A percentile compares a stretch with the other conserved stretches of the same genome.
These are phyloP conservation scores for Clarkia xantiana DNA, from an alignment of 345 rosid genomes.

Conservation along the genomic window DNA sequence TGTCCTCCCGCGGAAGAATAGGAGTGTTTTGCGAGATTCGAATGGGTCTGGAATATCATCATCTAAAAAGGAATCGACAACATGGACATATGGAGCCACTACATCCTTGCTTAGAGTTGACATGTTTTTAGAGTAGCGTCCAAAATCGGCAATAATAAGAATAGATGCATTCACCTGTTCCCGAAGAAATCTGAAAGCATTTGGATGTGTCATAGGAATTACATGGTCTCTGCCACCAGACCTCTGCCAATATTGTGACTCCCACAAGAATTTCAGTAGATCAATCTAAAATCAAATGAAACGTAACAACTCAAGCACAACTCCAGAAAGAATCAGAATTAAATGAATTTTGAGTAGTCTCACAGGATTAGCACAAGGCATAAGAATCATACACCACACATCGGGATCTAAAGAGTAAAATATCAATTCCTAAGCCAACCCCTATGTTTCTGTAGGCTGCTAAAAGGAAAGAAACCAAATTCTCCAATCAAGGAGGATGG, in stretches of 20 bases:
- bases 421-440: too few species aligned
- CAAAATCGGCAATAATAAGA: conserved; percentile 82
- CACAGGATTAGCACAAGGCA: too few species aligned
- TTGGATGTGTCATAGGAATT: conserved; percentile 98
- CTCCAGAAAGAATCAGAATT: too few species aligned
- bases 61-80: conserved; percentile 55
- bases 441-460: too few species aligned
- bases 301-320: too few species aligned
- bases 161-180: conserved; percentile 74
- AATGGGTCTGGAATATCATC: conserved; percentile 46
- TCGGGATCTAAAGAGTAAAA: too few species aligned
- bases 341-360: too few species aligned
- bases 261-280: conserved; percentile 40
- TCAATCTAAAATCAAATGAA: conserved; percentile 49
- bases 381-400: too few species aligned
- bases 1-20: conserved; percentile 88
- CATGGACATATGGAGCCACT: conserved; percentile 87
- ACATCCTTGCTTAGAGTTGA: conserved; percentile 78
- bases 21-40: conserved; percentile 58
- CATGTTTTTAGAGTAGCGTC: conserved; percentile 55
- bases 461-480: too few species aligned
- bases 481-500: too few species aligned
- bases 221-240: conserved; percentile 93
- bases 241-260: conserved; percentile 81
- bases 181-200: conserved; percentile 90